These are phyloP conservation scores for Fusarium verticillioides DNA, from an alignment of 2,329 filamentous ascomycete genomes.

Conservation along the genomic window DNA sequence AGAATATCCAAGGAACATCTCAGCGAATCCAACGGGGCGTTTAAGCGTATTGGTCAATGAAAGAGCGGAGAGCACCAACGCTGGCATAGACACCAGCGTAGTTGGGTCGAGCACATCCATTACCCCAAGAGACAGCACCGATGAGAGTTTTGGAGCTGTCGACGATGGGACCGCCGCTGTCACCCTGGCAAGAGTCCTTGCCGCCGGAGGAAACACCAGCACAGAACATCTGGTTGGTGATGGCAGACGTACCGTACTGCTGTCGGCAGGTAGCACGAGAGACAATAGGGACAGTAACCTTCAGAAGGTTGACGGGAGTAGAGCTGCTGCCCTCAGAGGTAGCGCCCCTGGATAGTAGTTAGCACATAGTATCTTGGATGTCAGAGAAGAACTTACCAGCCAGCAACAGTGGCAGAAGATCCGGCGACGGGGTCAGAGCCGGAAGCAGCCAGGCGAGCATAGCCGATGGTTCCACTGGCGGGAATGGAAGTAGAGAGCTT, in stretches of 20 bases:
- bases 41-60: conserved; percentile 41
- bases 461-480: conserved; percentile 30
- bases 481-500: conserved; percentile 42
- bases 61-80: conserved; percentile 42
- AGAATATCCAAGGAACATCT: neutral
- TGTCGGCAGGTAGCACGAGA: conserved; percentile 41
- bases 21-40: rapidly evolving
- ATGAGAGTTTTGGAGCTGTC: conserved; percentile 37
- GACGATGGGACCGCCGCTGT: conserved; percentile 48
- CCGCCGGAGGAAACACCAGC: conserved; percentile 44
- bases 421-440: conserved; percentile 44
- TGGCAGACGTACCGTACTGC: conserved; percentile 36
- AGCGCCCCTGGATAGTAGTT: conserved; percentile 32
- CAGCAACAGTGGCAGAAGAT: conserved; percentile 38
- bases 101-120: conserved; percentile 44
- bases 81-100: conserved; percentile 46
- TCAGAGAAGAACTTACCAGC: conserved; percentile 39
- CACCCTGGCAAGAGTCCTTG: conserved; percentile 49
- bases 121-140: conserved; percentile 48
- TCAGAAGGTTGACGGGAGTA: conserved; percentile 39
- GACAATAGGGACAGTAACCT: conserved; percentile 48
- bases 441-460: conserved; percentile 38
- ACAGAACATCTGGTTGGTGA: conserved; percentile 50
- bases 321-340: conserved; percentile 24
- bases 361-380: neutral